Percentiles rank a stretch among this genome's conserved stretches.
phyloP scores from a whole-genome alignment of 148 eudicot genomes.

The Rhododendron henanense region DNA sequence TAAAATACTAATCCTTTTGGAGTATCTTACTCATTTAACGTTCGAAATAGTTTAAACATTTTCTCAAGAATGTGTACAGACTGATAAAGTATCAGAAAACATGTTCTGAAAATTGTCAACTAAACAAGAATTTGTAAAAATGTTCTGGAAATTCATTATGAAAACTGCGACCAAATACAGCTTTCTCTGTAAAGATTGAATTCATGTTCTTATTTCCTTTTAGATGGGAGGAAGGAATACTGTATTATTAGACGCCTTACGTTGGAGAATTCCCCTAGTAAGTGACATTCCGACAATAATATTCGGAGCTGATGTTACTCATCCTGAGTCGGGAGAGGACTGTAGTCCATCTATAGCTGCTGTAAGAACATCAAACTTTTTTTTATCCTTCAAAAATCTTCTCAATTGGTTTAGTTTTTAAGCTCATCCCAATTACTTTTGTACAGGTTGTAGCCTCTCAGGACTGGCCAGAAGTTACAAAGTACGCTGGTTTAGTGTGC shows the following conservation, averaged over 20 bases:
- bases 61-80: background rate
- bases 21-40: background rate
- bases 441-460: constrained; percentile 88
- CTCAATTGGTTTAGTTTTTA: background rate
- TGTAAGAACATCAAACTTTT: constrained; percentile 32
- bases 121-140: background rate
- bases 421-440: background rate
- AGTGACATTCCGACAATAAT: constrained; percentile 87
- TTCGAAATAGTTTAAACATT: background rate
- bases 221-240: constrained; percentile 89
- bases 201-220: background rate
- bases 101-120: background rate
- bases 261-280: constrained; percentile 69
- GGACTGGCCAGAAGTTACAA: constrained; percentile 95
- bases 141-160: background rate
- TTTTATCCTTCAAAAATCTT: background rate
- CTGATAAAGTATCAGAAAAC: background rate
- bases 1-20: background rate
- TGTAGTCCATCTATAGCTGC: constrained; percentile 92
- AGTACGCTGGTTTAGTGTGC: constrained; percentile 82
- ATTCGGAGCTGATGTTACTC: constrained; percentile 97
- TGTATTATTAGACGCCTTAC: constrained; percentile 70
- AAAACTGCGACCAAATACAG: background rate
- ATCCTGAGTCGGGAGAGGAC: constrained; percentile 85
- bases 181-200: background rate